A percentile compares a stretch with the other conserved stretches of the same genome.
Evolutionary conservation across 2,329 filamentous ascomycete species (phyloP).

Genomic region (Tothia fuscella): DNA sequence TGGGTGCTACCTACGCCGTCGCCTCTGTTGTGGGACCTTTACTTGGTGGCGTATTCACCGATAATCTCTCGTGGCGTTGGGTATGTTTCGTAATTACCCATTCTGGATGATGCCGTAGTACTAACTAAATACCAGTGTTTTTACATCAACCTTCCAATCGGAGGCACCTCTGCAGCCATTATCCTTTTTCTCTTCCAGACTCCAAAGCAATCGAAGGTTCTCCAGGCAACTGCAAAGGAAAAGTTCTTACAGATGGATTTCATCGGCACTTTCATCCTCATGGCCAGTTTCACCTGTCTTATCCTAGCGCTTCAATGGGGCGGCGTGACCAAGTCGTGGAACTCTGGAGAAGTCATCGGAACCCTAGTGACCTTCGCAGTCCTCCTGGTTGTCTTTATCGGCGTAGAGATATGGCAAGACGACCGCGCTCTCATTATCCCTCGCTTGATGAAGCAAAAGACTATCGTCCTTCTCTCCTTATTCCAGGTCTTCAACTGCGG

Average conservation of each 20-base stretch:
- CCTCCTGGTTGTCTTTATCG: constrained; percentile 21
- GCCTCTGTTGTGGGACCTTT: constrained; percentile 32
- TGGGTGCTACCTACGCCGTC: constrained; percentile 25
- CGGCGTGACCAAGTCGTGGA: constrained; percentile 20
- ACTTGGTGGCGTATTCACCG: constrained; percentile 30
- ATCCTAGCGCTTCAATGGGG: constrained; percentile 38
- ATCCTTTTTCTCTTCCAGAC: constrained; percentile 28
- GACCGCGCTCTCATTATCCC: constrained; percentile 30
- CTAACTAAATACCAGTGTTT: constrained; percentile 15
- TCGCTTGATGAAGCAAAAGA: constrained; percentile 27
- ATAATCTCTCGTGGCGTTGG: constrained; percentile 27
- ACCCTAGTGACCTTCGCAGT: constrained; percentile 26
- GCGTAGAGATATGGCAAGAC: constrained; percentile 24
- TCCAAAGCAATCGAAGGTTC: constrained; percentile 18
- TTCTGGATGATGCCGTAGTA: not conserved
- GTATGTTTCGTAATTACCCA: constrained; percentile 11
- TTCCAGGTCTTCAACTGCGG: constrained; percentile 27
- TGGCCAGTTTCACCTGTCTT: constrained; percentile 28
- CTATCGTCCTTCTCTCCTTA: constrained; percentile 22
- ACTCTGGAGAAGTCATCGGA: constrained; percentile 31
- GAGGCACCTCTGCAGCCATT: constrained; percentile 23
- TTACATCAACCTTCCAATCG: constrained; percentile 34
- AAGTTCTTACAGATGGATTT: constrained; percentile 34
- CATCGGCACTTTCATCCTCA: constrained; percentile 28
- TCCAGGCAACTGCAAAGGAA: constrained; percentile 17